phyloP scores from a whole-genome alignment of 148 eudicot species.

The Nepenthes gracilis region DNA sequence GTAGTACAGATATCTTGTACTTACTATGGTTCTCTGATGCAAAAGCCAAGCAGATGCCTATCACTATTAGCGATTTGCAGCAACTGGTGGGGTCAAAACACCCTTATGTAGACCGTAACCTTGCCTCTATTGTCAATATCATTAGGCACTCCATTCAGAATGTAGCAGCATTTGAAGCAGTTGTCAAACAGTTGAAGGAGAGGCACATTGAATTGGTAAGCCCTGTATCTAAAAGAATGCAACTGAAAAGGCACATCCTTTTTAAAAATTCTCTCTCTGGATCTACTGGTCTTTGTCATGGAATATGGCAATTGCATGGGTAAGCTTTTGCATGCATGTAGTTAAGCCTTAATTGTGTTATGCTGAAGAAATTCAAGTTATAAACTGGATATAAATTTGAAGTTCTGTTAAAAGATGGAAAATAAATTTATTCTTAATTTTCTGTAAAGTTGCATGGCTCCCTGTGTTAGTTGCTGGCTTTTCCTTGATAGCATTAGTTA shows the following conservation, averaged over 20 bases:
- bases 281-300: no score
- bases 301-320: no score
- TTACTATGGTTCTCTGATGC: slow-evolving; percentile 5
- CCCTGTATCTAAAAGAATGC: neutral
- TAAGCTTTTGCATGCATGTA: no score
- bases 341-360: no score
- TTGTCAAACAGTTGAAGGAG: slow-evolving; percentile 54
- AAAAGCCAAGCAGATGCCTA: slow-evolving; percentile 98
- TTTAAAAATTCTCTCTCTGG: neutral
- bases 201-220: slow-evolving; percentile 40
- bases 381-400: no score
- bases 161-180: slow-evolving; percentile 67
- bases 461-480: no score
- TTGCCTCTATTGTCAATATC: slow-evolving; percentile 62
- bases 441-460: no score
- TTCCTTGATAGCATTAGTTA: no score
- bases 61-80: slow-evolving; percentile 52
- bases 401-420: no score
- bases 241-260: neutral
- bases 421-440: no score
- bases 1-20: slow-evolving; percentile 1
- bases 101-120: slow-evolving; percentile 82
- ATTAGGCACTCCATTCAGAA: slow-evolving; percentile 67
- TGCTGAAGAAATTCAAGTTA: no score
- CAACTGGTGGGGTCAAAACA: slow-evolving; percentile 58